Evolutionary conservation across 257 asterid genomes (phyloP), one percentile per base, ranked within the genome.

Genomic region (Solanum boliviense): DNA sequence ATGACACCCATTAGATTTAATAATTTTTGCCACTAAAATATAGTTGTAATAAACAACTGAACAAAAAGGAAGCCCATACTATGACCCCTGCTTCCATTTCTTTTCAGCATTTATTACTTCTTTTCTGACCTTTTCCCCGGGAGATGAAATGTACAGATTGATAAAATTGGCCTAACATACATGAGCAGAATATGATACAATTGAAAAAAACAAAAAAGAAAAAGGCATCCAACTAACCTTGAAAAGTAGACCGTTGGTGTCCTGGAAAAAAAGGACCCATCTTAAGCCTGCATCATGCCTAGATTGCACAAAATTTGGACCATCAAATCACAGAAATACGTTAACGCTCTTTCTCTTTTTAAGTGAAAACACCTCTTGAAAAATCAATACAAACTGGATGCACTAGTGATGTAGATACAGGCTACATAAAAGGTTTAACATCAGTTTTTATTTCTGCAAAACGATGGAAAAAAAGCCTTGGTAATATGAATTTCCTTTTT

Each of bases 191-290:
- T 46, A 46, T 20, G 16, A 15, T 25, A 48, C 88, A 70, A 72
- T 75, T 35, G 21, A 23, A 78, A 36, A 86, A 46, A 79, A 25
- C 29, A 89, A 25, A 86, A 86, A 84, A 35, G 35, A 65, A 88
- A 9, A 35, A 13, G 68, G 84, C 27, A 12, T 16, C 10, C 86
- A 87, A 75, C 88, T 58, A 81, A 96, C 99, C 99, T 96, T 97
- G 93, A 96, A 97, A 72, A 96, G 95, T 89, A 97, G 98, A 85
- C 99, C 99, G 88, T 97, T 97, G 48, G 99, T 97, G 89, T 97
- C 99, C 92, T 97, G 99, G 93, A 96, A 97, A 93, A 97, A 97
- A 84, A 95, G 88, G 87, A 96, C 98, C 99, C 99, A 97, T 89
- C 92, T 94, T 82, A 96, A 92, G 81, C 99, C 98, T 89, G 94